A percentile compares a stretch with the other conserved stretches of the same genome.
phyloP scores from a whole-genome alignment of 352 stramenopile species.

The Aphanomyces euteiches region DNA sequence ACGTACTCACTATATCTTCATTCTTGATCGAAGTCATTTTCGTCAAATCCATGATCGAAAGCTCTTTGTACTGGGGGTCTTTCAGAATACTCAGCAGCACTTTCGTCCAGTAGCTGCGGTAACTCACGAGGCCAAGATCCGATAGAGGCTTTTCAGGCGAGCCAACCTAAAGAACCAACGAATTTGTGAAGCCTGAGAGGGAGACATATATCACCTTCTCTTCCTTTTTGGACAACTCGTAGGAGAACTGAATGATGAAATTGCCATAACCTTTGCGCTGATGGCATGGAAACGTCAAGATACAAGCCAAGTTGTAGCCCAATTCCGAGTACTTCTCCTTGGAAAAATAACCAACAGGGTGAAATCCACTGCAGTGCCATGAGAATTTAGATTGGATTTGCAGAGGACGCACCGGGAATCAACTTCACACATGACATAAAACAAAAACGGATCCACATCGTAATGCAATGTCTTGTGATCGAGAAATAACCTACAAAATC shows the following conservation, averaged over 20 bases:
- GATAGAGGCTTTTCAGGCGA: conserved; percentile 99
- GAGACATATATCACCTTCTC: conserved; percentile 59
- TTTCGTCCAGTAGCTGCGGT: conserved; percentile 98
- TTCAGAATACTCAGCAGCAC: conserved; percentile 91
- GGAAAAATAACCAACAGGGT: conserved; percentile 98
- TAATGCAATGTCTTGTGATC: conserved; percentile 99
- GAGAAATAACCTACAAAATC: conserved; percentile 86
- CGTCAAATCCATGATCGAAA: conserved; percentile 96
- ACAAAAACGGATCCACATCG: conserved; percentile 99
- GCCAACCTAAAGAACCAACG: conserved; percentile 52
- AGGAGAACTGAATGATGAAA: conserved; percentile 99
- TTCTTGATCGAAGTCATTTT: conserved; percentile 89
- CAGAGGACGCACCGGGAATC: conserved; percentile 45
- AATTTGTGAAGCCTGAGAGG: neutral
- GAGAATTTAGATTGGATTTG: neutral
- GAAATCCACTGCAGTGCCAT: conserved; percentile 52
- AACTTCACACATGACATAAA: conserved; percentile 98
- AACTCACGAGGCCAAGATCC: conserved; percentile 98
- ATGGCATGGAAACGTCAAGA: conserved; percentile 98
- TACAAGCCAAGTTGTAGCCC: conserved; percentile 99
- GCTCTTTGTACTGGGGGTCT: conserved; percentile 68
- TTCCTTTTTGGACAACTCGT: conserved; percentile 99
- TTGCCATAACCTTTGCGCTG: conserved; percentile 99
- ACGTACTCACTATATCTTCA: conserved; percentile 98
- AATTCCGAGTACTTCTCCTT: conserved; percentile 99